A percentile compares a stretch with the other conserved stretches of the same genome.
Evolutionary conservation across 2,329 filamentous ascomycete genomes (phyloP).

Genomic region (Sporothrix inflata): DNA sequence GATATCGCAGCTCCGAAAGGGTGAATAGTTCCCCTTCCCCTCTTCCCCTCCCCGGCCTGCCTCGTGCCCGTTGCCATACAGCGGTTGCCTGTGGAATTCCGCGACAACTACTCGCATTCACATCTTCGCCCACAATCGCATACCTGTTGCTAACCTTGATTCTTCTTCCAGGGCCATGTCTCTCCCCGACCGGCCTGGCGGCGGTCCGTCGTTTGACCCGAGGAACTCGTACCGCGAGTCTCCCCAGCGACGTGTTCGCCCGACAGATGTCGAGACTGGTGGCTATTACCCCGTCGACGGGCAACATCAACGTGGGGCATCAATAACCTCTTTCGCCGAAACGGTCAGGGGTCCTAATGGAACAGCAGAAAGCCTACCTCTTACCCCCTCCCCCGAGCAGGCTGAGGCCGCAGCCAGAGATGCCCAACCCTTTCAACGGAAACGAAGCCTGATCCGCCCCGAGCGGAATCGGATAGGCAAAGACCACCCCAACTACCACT

Average conservation of each 20-base stretch:
- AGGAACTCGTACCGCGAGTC: conserved; percentile 69
- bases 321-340: conserved; percentile 61
- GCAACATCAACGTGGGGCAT: conserved; percentile 59
- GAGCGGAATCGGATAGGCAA: conserved; percentile 84
- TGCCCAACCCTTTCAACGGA: conserved; percentile 60
- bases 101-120: background rate
- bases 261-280: conserved; percentile 72
- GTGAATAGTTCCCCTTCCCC: conserved; percentile 20
- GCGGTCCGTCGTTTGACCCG: conserved; percentile 63
- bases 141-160: background rate
- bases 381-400: conserved; percentile 53
- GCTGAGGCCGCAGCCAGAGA: conserved; percentile 32
- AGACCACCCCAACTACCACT: conserved; percentile 93
- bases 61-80: conserved; percentile 15
- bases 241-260: conserved; percentile 65
- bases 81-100: background rate
- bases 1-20: conserved; percentile 26
- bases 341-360: conserved; percentile 59
- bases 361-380: conserved; percentile 58
- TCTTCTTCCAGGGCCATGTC: conserved; percentile 56
- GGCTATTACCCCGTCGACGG: conserved; percentile 51
- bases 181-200: conserved; percentile 66
- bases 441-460: conserved; percentile 85
- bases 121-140: background rate
- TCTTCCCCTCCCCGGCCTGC: background rate